These are phyloP conservation scores for Mycena sp. DNA, from an alignment of 1,284 basidiomycete species.

Conservation along the genomic window DNA sequence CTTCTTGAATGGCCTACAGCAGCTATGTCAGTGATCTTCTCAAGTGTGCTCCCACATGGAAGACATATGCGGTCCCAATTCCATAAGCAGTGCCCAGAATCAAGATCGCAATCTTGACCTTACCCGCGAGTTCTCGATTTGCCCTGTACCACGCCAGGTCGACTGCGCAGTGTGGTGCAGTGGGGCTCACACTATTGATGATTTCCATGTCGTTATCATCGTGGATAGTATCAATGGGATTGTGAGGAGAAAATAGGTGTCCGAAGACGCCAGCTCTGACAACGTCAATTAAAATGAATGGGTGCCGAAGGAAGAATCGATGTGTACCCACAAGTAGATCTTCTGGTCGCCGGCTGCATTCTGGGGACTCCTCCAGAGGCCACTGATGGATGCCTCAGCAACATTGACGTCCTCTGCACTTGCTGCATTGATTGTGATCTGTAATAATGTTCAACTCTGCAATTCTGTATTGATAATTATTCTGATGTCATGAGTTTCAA, in stretches of 20 bases:
- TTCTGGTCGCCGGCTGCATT: constrained; percentile 4
- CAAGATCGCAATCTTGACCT: constrained; percentile 10
- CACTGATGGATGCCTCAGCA: neutral
- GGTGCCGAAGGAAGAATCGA: too few relatives aligned
- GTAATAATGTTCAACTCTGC: too few relatives aligned
- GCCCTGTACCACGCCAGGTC: constrained; percentile 7
- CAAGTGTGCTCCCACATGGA: neutral
- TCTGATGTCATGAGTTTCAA: constrained; percentile 4
- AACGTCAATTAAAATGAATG: too few relatives aligned
- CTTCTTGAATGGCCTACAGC: neutral
- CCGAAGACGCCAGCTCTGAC: constrained; percentile 4
- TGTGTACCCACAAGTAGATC: too few relatives aligned
- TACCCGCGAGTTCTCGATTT: constrained; percentile 5
- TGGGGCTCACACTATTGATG: constrained; percentile 6
- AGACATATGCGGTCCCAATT: neutral
- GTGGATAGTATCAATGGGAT: constrained; percentile 4
- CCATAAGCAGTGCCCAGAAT: constrained; percentile 9
- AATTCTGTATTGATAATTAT: neutral
- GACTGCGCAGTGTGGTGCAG: constrained; percentile 2
- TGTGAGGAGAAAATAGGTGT: constrained; percentile 2
- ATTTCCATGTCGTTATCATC: neutral
- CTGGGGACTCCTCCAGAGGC: neutral
- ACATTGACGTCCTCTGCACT: constrained; percentile 9
- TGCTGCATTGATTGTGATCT: constrained; percentile 12
- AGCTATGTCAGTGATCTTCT: neutral